Base-by-base conservation (phyloP, 768 basidiomycete species). In the Saitozyma sp. region DNA sequence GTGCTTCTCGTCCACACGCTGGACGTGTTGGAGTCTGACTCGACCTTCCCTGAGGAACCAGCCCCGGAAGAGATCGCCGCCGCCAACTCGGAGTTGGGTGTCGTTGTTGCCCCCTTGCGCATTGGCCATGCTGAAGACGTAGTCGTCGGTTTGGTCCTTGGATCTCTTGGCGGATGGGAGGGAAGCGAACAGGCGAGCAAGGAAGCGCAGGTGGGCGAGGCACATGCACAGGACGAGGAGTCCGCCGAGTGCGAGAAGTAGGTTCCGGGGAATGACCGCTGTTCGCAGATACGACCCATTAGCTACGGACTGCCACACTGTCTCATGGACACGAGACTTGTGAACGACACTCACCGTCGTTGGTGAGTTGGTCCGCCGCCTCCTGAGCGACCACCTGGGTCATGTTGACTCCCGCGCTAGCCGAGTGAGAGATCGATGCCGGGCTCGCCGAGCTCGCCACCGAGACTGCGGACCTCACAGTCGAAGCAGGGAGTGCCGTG, bases 171-270 rank as follows among this genome's bases (percentile, higher is more conserved):
- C 40, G 9, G n/a, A 17, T 1, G 51, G 55, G 1, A 64, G 51
- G 10, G 76, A 77, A 37, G 77, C 73, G 59, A 73, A 71, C 7
- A 76, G 55, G 13, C 77, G 62, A 51, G 73, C 77, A 48, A 78
- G 62, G 59, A 78, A 73, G 50, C 74, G 61, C 49, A 69, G 62
- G 57, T 76, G 73, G 2, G 68, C 58, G 20, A 71, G 48, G 39
- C 73, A 46, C 64, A 78, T 66, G 59, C 65, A 70, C 16, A 76
- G 48, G 16, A 65, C 54, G 9, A 73, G 66, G 0, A 78, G 51
- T 3, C 49, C 75, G 1, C 54, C 63, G 17, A 69, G 65, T 13
- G 65, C 67, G 8, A 75, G 64, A 6, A 71, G 57, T 50, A 75
- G 68, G 54, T 68, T 60, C 8, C 57, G 45, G 1, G 76, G 67